phyloP scores from a whole-genome alignment of 305 asterid genomes.

The Fraxinus floribunda region DNA sequence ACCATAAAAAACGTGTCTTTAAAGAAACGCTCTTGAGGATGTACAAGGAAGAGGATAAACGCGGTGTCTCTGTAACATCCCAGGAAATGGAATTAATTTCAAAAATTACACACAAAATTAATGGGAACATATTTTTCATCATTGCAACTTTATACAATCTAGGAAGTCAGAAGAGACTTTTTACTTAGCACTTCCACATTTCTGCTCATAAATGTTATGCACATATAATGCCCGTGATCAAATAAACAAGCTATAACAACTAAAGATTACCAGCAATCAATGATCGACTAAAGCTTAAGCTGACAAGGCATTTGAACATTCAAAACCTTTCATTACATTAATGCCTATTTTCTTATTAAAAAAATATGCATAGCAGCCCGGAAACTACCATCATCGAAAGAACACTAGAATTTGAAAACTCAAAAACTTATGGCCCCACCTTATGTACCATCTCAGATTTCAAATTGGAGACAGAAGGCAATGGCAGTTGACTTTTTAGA shows the following conservation, averaged over 20 bases:
- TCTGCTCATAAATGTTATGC: neutral
- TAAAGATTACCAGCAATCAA: neutral
- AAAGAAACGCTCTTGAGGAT: neutral
- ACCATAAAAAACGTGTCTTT: neutral
- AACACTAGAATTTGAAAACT: neutral
- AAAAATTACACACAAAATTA: neutral
- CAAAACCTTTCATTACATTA: neutral
- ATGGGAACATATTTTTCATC: neutral
- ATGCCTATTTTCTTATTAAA: neutral
- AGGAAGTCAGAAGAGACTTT: neutral
- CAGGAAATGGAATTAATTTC: neutral
- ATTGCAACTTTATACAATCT: neutral
- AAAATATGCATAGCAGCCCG: neutral
- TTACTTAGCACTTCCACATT: neutral
- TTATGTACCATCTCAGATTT: neutral
- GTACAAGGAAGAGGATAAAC: neutral
- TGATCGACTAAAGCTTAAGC: neutral
- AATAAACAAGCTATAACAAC: neutral
- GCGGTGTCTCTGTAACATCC: neutral
- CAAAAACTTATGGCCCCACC: neutral
- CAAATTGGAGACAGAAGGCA: neutral
- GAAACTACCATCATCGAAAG: neutral
- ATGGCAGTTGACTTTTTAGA: neutral
- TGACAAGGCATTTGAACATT: neutral
- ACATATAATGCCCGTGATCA: neutral